Evolutionary conservation across 108 stramenopile species (phyloP).

Genomic region (Pseudonitzschia multiseries): DNA sequence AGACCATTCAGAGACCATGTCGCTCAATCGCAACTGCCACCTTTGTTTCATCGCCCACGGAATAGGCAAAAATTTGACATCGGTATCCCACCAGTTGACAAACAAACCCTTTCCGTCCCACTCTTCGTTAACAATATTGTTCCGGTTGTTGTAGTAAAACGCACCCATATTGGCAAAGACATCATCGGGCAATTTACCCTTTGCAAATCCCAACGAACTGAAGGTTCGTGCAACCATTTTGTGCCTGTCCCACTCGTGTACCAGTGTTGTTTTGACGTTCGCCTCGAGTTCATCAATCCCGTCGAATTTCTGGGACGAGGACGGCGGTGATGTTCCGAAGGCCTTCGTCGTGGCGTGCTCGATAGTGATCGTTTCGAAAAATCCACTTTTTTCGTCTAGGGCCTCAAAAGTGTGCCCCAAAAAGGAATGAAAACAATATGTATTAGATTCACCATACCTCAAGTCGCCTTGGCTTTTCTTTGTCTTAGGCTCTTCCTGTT

Average conservation of each 20-base stretch:
- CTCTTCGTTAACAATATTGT: slow-evolving; percentile 66
- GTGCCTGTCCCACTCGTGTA: slow-evolving; percentile 57
- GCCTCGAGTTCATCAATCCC: slow-evolving; percentile 40
- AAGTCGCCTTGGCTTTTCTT: slow-evolving; percentile 8
- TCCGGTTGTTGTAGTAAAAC: slow-evolving; percentile 82
- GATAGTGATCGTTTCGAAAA: slow-evolving; percentile 42
- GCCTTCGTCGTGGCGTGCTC: slow-evolving; percentile 48
- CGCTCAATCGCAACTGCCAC: slow-evolving; percentile 69
- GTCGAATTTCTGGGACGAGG: slow-evolving; percentile 27
- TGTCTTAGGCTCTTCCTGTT: no score
- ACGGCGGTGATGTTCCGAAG: slow-evolving; percentile 41
- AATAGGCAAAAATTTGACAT: slow-evolving; percentile 68
- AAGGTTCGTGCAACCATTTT: slow-evolving; percentile 57
- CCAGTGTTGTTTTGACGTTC: slow-evolving; percentile 42
- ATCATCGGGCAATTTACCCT: slow-evolving; percentile 67
- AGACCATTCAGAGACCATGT: slow-evolving; percentile 78
- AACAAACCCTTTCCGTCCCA: slow-evolving; percentile 77
- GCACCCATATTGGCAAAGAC: slow-evolving; percentile 76
- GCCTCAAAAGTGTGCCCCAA: slow-evolving; percentile 60
- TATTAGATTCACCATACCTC: slow-evolving; percentile 51
- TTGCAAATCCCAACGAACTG: slow-evolving; percentile 59
- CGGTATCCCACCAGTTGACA: slow-evolving; percentile 91
- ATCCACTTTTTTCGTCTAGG: slow-evolving; percentile 34
- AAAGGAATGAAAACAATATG: slow-evolving; percentile 50
- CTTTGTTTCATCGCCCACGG: slow-evolving; percentile 66